Conservation (phyloP, 345 rosid species). For the Bruguiera gymnorhiza region DNA sequence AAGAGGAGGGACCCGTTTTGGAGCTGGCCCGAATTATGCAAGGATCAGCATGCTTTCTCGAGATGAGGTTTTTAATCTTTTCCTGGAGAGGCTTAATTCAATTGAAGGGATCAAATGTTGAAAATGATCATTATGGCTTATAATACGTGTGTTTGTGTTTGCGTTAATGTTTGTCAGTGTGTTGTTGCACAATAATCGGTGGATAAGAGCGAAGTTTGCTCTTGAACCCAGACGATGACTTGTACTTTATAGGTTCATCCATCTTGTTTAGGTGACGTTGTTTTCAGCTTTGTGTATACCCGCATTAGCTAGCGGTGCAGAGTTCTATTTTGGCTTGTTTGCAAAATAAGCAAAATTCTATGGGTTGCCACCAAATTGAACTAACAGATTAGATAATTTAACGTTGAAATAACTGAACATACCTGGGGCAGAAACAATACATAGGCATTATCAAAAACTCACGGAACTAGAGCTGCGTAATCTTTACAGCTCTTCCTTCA, state of each 20-base stretch:
- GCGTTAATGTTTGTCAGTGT: too few relatives aligned
- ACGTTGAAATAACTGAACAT: not conserved
- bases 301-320: too few relatives aligned
- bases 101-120: constrained; percentile 17
- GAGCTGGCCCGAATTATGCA: constrained; percentile 40
- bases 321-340: too few relatives aligned
- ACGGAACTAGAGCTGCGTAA: not conserved
- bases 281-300: not conserved
- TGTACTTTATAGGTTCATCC: constrained; percentile 2
- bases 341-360: not conserved
- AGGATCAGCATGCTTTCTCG: constrained; percentile 71
- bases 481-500: not conserved
- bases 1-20: constrained; percentile 63
- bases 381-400: not conserved
- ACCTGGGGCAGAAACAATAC: not conserved
- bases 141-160: too few relatives aligned
- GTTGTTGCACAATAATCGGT: too few relatives aligned
- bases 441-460: not conserved
- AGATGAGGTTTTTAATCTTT: constrained; percentile 49
- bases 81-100: constrained; percentile 62
- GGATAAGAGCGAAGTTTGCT: not conserved
- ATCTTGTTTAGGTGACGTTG: not conserved
- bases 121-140: not conserved
- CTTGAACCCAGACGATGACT: not conserved
- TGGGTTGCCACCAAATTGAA: not conserved